Conservation (phyloP, 2,329 filamentous ascomycete species). For the Emydomyces testavorans region DNA sequence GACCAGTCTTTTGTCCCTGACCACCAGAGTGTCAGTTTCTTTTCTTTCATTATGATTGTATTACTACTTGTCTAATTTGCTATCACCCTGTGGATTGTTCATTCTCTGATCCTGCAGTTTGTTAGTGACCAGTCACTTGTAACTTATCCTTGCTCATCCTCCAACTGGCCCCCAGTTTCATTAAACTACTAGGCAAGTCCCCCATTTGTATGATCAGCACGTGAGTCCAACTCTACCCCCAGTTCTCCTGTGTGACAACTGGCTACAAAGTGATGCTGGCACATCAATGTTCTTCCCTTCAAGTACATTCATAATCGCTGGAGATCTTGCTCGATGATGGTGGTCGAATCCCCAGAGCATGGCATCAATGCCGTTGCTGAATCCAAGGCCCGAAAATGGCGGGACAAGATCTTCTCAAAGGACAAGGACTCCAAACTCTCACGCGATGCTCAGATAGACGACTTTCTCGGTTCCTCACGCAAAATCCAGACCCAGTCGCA, state of each 20-base stretch:
- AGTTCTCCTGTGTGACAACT: constrained; percentile 1
- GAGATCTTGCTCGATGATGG: constrained; percentile 11
- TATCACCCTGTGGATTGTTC: neutral
- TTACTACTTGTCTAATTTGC: neutral
- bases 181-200: constrained; percentile 1
- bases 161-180: constrained; percentile 4
- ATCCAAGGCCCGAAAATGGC: constrained; percentile 32
- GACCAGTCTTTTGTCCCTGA: neutral
- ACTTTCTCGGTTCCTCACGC: constrained; percentile 44
- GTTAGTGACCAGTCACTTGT: too few relatives aligned
- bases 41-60: neutral
- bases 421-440: constrained; percentile 28
- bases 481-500: constrained; percentile 16
- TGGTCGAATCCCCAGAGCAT: constrained; percentile 12
- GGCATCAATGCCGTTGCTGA: constrained; percentile 12
- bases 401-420: constrained; percentile 40
- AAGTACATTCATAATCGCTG: neutral
- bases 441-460: constrained; percentile 41
- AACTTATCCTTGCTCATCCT: neutral
- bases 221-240: constrained; percentile 2
- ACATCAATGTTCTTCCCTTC: constrained; percentile 6
- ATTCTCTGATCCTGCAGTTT: neutral
- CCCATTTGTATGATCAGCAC: constrained; percentile 10
- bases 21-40: neutral
- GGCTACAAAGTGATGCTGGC: constrained; percentile 5